Base-by-base conservation (phyloP, 306 rosid genomes). In the Senna siamea region DNA sequence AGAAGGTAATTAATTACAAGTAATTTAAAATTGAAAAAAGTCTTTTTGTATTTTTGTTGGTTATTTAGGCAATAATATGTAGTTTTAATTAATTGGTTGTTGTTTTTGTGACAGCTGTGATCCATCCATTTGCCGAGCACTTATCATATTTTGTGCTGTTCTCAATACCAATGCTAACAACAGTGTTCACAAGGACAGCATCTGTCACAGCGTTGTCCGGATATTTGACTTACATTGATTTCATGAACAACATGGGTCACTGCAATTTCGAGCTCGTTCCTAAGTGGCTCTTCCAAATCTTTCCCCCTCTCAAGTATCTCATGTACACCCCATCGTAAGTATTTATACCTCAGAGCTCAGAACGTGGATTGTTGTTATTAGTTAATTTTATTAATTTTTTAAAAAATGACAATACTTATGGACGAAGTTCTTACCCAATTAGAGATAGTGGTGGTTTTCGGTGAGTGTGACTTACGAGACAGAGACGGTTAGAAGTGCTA, bases 191-290 rank as follows among this genome's bases (percentile, higher is more conserved):
- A 2, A 40, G 62, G 26, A 89, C 79, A 12, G 86, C 63, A 3
- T 89, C 92, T 0, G 7, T 87, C 2, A 61, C 0, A 0, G 75
- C 78, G 1, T 17, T 78, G 50, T 2, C 61, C 1, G 78, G 51
- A 52, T 87, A 89, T 18, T 15, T 87, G 3, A 69, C 73, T 5
- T 89, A 67, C 59, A 80, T 89, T 65, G 96, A 89, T 69, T 78
- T 85, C 7, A 89, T 89, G 96, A 87, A 89, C 77, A 89, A 87
- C 9, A 64, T 89, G 87, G 92, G 96, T 56, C 96, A 89, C 34
- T 89, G 89, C 74, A 89, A 89, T 71, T 81, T 89, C 43, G 92
- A 89, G 78, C 1, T 87, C 15, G 9, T 89, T 65, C 92, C 92
- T 2, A 78, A 57, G 1, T 46, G 73, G 44, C 59, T 87, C 37